These are phyloP conservation scores for Xylaria venustula DNA, from an alignment of 495 filamentous ascomycete species.

Conservation along the genomic window DNA sequence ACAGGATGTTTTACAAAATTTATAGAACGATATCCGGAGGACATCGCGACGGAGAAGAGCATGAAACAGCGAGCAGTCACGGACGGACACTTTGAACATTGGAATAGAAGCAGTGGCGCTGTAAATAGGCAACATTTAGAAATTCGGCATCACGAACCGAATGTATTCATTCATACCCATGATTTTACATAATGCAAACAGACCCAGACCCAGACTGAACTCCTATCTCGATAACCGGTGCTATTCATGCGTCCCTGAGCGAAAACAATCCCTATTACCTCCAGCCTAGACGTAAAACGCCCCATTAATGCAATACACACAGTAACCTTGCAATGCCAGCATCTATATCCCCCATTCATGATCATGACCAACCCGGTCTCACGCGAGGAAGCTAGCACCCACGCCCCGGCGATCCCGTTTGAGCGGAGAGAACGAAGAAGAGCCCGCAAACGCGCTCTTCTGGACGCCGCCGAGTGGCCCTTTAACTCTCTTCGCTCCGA, in stretches of 20 bases:
- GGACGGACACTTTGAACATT: not conserved
- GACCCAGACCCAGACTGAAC: not conserved
- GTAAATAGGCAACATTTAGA: not conserved
- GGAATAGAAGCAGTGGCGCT: not conserved
- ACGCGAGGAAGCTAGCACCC: constrained; percentile 54
- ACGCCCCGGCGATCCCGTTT: constrained; percentile 71
- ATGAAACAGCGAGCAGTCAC: not conserved
- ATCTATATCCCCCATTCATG: constrained; percentile 3
- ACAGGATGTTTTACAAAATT: too few species aligned
- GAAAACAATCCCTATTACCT: not conserved
- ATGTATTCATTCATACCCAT: constrained; percentile 10
- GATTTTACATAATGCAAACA: constrained; percentile 2
- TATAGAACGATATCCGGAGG: not conserved
- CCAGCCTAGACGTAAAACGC: not conserved
- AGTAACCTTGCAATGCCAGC: constrained; percentile 11
- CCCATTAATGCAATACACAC: not conserved
- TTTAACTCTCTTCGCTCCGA: constrained; percentile 29
- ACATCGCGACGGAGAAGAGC: not conserved
- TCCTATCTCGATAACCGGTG: constrained; percentile 1
- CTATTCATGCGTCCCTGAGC: not conserved
- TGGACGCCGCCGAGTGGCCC: constrained; percentile 30
- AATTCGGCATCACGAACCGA: not conserved
- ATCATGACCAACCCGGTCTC: constrained; percentile 12
- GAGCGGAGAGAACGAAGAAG: constrained; percentile 69
- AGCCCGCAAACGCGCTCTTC: constrained; percentile 40